phyloP scores from a whole-genome alignment of 2,329 filamentous ascomycete genomes.

The Cylindrodendrum hubeiense region DNA sequence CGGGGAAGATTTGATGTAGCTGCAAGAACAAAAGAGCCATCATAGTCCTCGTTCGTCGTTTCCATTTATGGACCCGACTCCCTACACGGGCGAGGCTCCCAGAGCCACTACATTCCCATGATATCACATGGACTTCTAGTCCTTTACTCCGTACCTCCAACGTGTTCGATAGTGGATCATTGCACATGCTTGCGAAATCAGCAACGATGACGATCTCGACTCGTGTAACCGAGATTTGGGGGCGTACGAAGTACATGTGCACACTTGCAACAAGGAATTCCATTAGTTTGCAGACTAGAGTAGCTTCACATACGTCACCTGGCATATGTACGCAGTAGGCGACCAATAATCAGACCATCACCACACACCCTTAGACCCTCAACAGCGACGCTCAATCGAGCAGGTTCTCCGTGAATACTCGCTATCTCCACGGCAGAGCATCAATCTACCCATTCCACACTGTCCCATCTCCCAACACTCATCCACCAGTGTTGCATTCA shows the following conservation, averaged over 20 bases:
- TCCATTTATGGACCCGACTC: slow-evolving; percentile 34
- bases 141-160: not conserved
- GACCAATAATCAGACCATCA: not conserved
- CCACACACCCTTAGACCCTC: not conserved
- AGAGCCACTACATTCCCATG: slow-evolving; percentile 58
- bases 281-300: not conserved
- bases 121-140: not conserved
- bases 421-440: not conserved
- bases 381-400: not conserved
- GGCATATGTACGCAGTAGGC: not conserved
- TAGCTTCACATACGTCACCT: slow-evolving; percentile 1
- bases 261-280: not conserved
- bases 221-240: not conserved
- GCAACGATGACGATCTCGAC: not conserved
- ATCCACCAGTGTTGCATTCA: not conserved
- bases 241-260: not conserved
- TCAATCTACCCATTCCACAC: not conserved
- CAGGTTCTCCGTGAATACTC: not conserved
- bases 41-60: slow-evolving; percentile 65
- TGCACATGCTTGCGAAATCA: not conserved
- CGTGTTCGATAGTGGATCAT: not conserved
- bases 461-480: not conserved
- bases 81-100: slow-evolving; percentile 65
- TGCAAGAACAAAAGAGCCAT: slow-evolving; percentile 64
- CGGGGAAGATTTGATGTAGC: slow-evolving; percentile 37